phyloP scores from a whole-genome alignment of 768 basidiomycete species.

The Cytidiella melzeri region DNA sequence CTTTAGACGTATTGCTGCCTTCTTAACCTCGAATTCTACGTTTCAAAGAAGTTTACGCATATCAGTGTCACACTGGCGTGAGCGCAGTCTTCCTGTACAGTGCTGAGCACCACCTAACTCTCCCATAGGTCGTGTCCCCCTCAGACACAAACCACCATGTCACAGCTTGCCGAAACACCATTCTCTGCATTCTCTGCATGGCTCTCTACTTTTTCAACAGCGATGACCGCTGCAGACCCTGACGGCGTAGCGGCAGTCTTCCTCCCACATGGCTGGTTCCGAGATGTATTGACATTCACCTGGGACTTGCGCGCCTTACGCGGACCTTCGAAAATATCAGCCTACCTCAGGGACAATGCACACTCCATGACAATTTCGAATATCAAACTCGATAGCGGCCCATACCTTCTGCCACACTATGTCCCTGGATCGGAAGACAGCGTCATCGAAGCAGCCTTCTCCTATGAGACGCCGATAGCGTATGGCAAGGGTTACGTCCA shows the following conservation, averaged over 20 bases:
- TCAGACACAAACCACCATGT: background rate
- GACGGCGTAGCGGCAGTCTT: constrained; percentile 23
- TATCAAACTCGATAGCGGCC: constrained; percentile 23
- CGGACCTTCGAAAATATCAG: constrained; percentile 28
- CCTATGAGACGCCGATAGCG: constrained; percentile 28
- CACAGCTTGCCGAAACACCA: background rate
- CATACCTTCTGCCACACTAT: constrained; percentile 13
- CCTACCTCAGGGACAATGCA: constrained; percentile 15
- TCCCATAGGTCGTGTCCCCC: no score
- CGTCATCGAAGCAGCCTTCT: constrained; percentile 32
- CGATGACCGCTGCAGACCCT: constrained; percentile 18
- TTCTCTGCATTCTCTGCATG: constrained; percentile 20
- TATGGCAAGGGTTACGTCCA: constrained; percentile 31
- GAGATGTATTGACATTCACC: constrained; percentile 37
- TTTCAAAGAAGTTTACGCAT: no score
- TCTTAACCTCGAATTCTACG: no score
- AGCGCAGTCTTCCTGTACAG: no score
- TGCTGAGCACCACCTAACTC: no score
- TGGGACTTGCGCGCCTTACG: constrained; percentile 37
- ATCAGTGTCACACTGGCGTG: no score
- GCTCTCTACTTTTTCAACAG: constrained; percentile 22
- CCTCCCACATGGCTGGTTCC: constrained; percentile 32
- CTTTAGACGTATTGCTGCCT: no score
- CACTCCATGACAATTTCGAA: constrained; percentile 16
- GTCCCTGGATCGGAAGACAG: constrained; percentile 15